Conservation (phyloP, 768 basidiomycete species). For the Vararia minispora region DNA sequence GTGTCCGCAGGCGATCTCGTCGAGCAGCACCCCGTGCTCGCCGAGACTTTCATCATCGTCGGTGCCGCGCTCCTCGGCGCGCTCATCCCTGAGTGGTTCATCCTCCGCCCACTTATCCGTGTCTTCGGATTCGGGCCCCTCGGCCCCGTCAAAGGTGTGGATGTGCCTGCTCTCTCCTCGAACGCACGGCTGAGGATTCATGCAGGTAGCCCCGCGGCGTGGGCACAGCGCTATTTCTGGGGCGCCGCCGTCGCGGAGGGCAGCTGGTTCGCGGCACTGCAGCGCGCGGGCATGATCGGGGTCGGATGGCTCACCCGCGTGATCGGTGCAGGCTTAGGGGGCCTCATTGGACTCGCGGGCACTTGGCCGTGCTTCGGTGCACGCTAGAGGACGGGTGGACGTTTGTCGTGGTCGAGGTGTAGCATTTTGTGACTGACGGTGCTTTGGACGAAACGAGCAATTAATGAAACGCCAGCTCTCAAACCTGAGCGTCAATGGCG, state of each 20-base stretch:
- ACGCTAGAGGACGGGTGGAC: no score
- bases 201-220: constrained; percentile 26
- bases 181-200: no score
- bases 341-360: no score
- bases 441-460: no score
- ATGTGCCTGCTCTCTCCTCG: neutral
- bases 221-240: constrained; percentile 25
- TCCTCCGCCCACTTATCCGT: constrained; percentile 22
- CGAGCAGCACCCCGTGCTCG: constrained; percentile 25
- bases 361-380: no score
- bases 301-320: no score
- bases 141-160: constrained; percentile 16
- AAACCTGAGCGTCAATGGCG: no score
- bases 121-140: constrained; percentile 27
- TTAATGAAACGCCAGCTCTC: no score
- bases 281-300: constrained; percentile 24
- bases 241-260: constrained; percentile 20
- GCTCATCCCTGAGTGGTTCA: constrained; percentile 21
- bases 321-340: no score
- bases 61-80: constrained; percentile 14
- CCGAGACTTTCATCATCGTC: constrained; percentile 17
- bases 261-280: constrained; percentile 25
- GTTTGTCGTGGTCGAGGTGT: no score
- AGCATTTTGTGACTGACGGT: no score
- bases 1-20: constrained; percentile 24